Conservation (phyloP, 306 rosid genomes). For the Medicago arabica region DNA sequence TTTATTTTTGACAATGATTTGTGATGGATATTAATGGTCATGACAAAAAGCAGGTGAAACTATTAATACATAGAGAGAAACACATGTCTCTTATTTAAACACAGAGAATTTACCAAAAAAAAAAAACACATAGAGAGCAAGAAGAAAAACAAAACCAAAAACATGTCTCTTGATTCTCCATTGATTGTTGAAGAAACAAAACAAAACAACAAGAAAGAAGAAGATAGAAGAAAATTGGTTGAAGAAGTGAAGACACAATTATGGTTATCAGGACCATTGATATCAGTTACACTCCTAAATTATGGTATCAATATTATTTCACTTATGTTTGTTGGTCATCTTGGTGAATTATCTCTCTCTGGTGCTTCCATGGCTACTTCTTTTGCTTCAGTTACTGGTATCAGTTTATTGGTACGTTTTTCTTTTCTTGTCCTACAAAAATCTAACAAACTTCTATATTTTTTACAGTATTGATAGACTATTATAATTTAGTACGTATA, state of each 20-base stretch:
- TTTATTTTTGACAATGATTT: too few relatives aligned
- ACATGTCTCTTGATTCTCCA: not conserved
- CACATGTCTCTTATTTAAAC: too few relatives aligned
- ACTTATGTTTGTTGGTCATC: slow-evolving; percentile 83
- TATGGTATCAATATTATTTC: slow-evolving; percentile 60
- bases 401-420: slow-evolving; percentile 66
- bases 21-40: too few relatives aligned
- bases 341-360: slow-evolving; percentile 69
- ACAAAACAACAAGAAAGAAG: not conserved
- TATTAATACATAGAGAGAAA: too few relatives aligned
- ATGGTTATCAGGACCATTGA: slow-evolving; percentile 83
- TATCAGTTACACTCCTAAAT: slow-evolving; percentile 56
- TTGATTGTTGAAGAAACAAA: slow-evolving; percentile 3
- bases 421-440: too few relatives aligned
- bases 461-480: too few relatives aligned
- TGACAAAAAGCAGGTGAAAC: too few relatives aligned
- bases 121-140: not conserved
- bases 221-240: slow-evolving; percentile 34
- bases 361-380: slow-evolving; percentile 90
- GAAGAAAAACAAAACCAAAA: not conserved
- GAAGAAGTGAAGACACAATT: slow-evolving; percentile 74
- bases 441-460: too few relatives aligned
- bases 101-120: not conserved
- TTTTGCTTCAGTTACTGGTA: slow-evolving; percentile 79
- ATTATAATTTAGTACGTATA: too few relatives aligned